Evolutionary conservation across 2,329 filamentous ascomycete genomes (phyloP).

Genomic region (Colletotrichum falcatum): DNA sequence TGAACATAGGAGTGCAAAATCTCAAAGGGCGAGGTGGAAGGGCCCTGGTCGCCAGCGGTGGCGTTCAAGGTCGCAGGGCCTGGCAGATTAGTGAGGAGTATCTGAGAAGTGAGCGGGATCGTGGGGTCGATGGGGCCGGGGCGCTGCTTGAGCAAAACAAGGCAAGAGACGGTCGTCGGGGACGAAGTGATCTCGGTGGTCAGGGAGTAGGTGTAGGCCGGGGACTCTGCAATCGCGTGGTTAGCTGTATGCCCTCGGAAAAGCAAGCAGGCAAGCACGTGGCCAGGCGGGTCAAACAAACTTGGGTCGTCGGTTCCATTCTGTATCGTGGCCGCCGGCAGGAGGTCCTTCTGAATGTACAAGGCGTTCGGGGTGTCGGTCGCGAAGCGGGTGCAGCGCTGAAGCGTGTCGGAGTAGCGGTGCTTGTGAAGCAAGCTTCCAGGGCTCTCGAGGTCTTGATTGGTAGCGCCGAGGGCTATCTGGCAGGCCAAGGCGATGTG

Average conservation of each 20-base stretch:
- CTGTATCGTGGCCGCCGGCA: constrained; percentile 63
- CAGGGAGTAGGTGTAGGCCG: constrained; percentile 80
- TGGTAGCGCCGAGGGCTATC: constrained; percentile 79
- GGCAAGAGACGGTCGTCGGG: constrained; percentile 83
- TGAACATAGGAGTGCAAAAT: constrained; percentile 92
- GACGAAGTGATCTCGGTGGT: constrained; percentile 85
- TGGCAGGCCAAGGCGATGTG: constrained; percentile 78
- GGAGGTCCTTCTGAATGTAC: constrained; percentile 89
- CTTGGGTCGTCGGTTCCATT: constrained; percentile 56
- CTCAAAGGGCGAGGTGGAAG: constrained; percentile 86
- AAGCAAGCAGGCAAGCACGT: background rate
- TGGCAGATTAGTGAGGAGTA: constrained; percentile 93
- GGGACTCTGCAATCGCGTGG: constrained; percentile 50
- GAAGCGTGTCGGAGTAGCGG: constrained; percentile 81
- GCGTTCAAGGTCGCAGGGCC: constrained; percentile 79
- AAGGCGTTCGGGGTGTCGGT: constrained; percentile 87
- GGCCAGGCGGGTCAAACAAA: constrained; percentile 26
- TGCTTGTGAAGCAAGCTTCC: constrained; percentile 85
- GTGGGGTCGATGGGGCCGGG: constrained; percentile 87
- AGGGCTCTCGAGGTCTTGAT: constrained; percentile 81
- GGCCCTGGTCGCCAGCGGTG: constrained; percentile 75
- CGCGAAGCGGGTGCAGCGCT: constrained; percentile 90
- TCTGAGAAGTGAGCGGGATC: constrained; percentile 85
- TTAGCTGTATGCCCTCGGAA: constrained; percentile 44
- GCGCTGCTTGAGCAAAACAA: constrained; percentile 86